Evolutionary conservation across 345 rosid species (phyloP), one percentile per base, ranked within the genome.

Genomic region (Hypericum androsaemum): DNA sequence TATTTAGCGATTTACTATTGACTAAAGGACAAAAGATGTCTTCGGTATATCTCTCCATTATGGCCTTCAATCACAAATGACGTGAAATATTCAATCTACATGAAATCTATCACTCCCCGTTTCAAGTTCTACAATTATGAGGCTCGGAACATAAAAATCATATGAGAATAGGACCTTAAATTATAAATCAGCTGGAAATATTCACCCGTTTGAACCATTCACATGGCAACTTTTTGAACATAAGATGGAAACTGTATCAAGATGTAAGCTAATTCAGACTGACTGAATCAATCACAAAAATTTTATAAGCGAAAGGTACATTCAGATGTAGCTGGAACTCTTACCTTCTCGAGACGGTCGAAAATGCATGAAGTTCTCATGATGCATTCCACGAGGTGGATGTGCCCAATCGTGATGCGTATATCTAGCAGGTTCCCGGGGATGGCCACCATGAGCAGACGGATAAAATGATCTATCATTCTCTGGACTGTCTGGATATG

Each of bases 351-450:
- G 58, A 52, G 76, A 78, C 2, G 80, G 79, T 75, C 88, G 69
- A 41, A 63, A 54, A 39, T 85, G 82, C 60, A 72, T 72, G 35
- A 77, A 78, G 60, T 74, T 80, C 62, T 76, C 63, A 61, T 82
- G 80, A 70, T 82, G 65, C 73, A 73, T 64, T 37, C 71, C 78
- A 39, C 74, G 82, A 10, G 86, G 76, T 43, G 80, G 82, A 59
- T 54, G 65, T 38, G 56, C 72, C 97, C 97, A 80, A 41, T 78
- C 83, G 39, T 76, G 75, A 64, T 77, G 79, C 43, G 72, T 74
- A 6, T 60, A 69, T 69, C 84, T 83, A 56, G 70, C 44, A 42
- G 79, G 67, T 40, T 80, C 95, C 32, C 77, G 73, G 10, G 75
- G 78, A 10, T 83, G 86, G 10, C 78, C 77, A 49, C 56, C 77